Percentiles rank a stretch among this genome's conserved stretches.
phyloP scores from a whole-genome alignment of 2,329 filamentous ascomycete species.

The Chaetomiaceae sp. region DNA sequence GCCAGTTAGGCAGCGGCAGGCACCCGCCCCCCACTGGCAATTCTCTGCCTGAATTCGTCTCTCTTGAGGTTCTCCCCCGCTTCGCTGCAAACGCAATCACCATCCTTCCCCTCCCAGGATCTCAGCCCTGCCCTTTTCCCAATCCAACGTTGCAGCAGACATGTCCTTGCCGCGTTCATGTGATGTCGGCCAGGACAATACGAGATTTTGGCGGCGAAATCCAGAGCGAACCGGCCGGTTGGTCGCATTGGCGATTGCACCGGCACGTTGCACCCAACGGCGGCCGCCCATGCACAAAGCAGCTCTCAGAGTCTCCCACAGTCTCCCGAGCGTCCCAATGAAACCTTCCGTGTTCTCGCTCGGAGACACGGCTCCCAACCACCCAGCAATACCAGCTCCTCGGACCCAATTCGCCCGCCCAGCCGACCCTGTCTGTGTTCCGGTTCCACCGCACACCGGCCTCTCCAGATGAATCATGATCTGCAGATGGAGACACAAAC shows the following conservation, averaged over 20 bases:
- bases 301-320: no score
- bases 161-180: neutral
- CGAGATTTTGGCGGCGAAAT: neutral
- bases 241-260: conserved; percentile 6
- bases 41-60: no score
- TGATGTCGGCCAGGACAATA: conserved; percentile 3
- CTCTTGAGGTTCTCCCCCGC: no score
- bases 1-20: neutral
- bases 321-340: no score
- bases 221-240: neutral
- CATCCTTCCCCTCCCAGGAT: neutral
- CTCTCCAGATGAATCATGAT: conserved; percentile 11
- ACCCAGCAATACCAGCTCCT: neutral
- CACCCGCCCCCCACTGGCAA: neutral
- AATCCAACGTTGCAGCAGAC: conserved; percentile 1
- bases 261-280: no score
- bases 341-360: neutral
- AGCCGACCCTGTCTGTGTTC: neutral
- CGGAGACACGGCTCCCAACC: neutral
- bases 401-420: conserved; percentile 5
- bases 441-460: neutral
- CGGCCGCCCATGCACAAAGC: no score
- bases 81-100: no score
- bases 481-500: neutral
- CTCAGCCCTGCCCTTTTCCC: neutral